A percentile compares a stretch with the other conserved stretches of the same genome.
Conservation (phyloP, 371 early-diverging fungal species). For the Paraphysoderma sedebokerense region DNA sequence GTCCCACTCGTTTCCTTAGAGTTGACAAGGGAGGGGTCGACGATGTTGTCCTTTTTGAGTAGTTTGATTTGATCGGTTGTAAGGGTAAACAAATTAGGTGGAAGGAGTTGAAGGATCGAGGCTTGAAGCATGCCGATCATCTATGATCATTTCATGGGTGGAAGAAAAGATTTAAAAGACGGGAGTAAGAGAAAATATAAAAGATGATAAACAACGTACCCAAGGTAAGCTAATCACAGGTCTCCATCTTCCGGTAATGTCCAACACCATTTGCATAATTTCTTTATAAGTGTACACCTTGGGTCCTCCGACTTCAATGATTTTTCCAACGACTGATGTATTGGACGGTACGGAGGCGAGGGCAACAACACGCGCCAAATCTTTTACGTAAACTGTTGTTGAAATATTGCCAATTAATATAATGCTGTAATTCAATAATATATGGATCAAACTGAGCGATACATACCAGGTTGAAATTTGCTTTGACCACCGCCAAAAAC, state of each 20-base stretch:
- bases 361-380: constrained; percentile 8
- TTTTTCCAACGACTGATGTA: constrained; percentile 3
- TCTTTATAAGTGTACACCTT: constrained; percentile 12
- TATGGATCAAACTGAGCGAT: too few species aligned
- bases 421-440: too few species aligned
- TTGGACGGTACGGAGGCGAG: neutral
- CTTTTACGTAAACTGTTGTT: constrained; percentile 14
- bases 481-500: constrained; percentile 14
- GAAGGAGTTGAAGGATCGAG: constrained; percentile 10
- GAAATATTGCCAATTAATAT: too few species aligned
- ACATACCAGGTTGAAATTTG: constrained; percentile 16
- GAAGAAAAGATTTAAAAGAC: too few species aligned
- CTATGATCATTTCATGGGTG: too few species aligned
- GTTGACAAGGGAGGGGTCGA: neutral
- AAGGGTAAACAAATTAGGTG: constrained; percentile 12
- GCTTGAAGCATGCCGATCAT: constrained; percentile 9
- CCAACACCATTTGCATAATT: constrained; percentile 7
- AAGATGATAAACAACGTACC: too few species aligned
- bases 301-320: constrained; percentile 6
- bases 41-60: constrained; percentile 10
- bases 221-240: constrained; percentile 12
- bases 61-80: constrained; percentile 11
- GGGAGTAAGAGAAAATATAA: too few species aligned
- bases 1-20: too few species aligned
- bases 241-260: constrained; percentile 6